phyloP scores from a whole-genome alignment of 192 early-diverging fungal species.

The Coemansia sp. region DNA sequence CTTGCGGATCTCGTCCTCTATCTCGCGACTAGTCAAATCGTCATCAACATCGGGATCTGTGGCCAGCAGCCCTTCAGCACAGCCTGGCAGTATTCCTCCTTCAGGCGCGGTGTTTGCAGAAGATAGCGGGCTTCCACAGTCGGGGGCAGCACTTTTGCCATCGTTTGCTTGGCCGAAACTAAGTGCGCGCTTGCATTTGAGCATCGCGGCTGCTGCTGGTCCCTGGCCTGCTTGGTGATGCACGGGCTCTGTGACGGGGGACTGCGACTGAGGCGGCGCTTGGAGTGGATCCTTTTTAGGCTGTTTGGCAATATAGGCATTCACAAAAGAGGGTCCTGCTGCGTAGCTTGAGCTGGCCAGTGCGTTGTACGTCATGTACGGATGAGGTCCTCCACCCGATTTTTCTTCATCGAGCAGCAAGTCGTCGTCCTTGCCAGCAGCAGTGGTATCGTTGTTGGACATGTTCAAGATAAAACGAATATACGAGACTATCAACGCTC shows the following conservation, averaged over 20 bases:
- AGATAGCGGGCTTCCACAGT: neutral
- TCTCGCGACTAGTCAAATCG: constrained; percentile 21
- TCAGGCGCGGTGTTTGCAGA: neutral
- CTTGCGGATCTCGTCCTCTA: constrained; percentile 44
- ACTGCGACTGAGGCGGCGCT: neutral
- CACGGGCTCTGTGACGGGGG: neutral
- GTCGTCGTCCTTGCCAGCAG: neutral
- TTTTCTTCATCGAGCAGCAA: constrained; percentile 8
- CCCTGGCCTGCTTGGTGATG: constrained; percentile 8
- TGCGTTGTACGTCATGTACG: constrained; percentile 20
- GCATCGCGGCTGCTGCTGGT: constrained; percentile 26
- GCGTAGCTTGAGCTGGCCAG: constrained; percentile 17
- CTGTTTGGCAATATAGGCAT: constrained; percentile 19
- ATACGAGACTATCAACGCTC: neutral
- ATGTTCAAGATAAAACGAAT: neutral
- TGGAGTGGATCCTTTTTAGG: neutral
- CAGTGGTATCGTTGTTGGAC: neutral
- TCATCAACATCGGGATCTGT: constrained; percentile 15
- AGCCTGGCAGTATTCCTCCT: neutral
- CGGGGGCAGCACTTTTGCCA: neutral
- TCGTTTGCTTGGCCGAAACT: neutral
- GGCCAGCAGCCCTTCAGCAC: neutral
- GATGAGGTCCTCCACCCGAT: neutral
- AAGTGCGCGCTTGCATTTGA: constrained; percentile 18
- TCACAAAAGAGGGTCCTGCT: constrained; percentile 22